Base-by-base conservation (phyloP, 345 rosid genomes). In the Trapa bicornis region DNA sequence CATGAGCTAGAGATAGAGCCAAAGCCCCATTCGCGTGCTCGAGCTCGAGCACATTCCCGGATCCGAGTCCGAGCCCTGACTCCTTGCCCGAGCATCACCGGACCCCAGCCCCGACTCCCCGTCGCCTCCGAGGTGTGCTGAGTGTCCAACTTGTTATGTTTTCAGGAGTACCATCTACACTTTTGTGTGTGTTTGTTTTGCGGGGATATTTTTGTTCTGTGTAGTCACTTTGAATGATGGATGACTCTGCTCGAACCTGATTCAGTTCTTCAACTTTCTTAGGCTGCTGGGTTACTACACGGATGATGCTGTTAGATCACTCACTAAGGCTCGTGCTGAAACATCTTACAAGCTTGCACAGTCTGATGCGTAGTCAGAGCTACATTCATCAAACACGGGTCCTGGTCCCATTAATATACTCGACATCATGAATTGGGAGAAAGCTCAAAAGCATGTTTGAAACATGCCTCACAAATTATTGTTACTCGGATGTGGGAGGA, bases 211-310 rank as follows among this genome's bases (percentile, higher is more conserved):
- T 22, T 22, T 22, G 29, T 22, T 22, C 29, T 22, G 29, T 22
- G 29, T 22, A 22, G 29, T 22, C 29, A 22, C 29, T 22, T 22
- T 22, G n/a, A 50, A 22, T 3, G 17, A 15, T 5, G 60, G 17
- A n/a, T 54, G n/a, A 54, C 60, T n/a, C 60, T n/a, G 60, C 2
- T 6, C 0, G 9, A n/a, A 22, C 10, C 60, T 54, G 10, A n/a
- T 54, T n/a, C 60, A 6, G 35, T 10, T 54, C 16, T 17, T 43
- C 43, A 14, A 52, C 38, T 53, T 22, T 22, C 69, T 62, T 80
- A 90, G 98, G 98, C 83, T 88, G 68, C 89, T 88, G 0, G 88
- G 84, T 29, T 22, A 22, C 29, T 81, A 84, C 58, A 80, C 88
- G 1, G 77, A 78, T 64, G 81, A 73, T 65, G 89, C 89, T 5